phyloP scores from a whole-genome alignment of 495 filamentous ascomycete species.

The Saxophila tyrrhenica region DNA sequence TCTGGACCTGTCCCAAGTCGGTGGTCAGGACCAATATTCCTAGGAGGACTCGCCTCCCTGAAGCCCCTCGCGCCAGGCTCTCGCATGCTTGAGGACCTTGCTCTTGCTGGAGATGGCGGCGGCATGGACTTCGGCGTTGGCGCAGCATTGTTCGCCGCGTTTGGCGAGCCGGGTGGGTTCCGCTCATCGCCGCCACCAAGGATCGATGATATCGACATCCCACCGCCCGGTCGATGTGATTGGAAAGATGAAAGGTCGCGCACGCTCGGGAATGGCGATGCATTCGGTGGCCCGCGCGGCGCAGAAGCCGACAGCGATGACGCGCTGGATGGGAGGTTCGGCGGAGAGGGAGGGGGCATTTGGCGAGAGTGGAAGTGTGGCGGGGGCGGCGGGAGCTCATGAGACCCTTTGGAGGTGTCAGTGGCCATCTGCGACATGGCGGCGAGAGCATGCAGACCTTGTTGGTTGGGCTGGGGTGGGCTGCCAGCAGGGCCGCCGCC shows the following conservation, averaged over 20 bases:
- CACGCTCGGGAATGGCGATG: conserved; percentile 35
- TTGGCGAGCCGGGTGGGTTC: conserved; percentile 15
- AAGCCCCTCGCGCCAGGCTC: conserved; percentile 4
- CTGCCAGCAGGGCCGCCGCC: conserved; percentile 21
- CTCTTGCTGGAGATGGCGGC: conserved; percentile 29
- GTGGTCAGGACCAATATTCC: conserved; percentile 6
- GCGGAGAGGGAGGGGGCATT: conserved; percentile 39
- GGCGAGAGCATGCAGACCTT: background rate
- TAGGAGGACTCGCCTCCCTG: conserved; percentile 18
- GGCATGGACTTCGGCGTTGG: conserved; percentile 24
- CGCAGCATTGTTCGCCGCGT: conserved; percentile 8
- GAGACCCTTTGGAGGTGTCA: background rate
- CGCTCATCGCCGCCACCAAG: conserved; percentile 37
- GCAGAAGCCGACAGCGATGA: conserved; percentile 31
- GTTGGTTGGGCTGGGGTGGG: conserved; percentile 16
- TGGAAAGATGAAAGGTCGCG: conserved; percentile 43
- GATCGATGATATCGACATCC: conserved; percentile 96
- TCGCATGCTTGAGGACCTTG: conserved; percentile 15
- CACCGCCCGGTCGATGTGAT: conserved; percentile 50
- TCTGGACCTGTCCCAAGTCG: conserved; percentile 7
- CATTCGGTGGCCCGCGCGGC: conserved; percentile 27
- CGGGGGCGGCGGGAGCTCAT: conserved; percentile 29
- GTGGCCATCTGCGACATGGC: background rate
- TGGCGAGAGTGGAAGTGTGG: conserved; percentile 44
- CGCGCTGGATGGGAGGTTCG: conserved; percentile 40